A percentile compares a stretch with the other conserved stretches of the same genome.
Evolutionary conservation across 176 grass and related monocot genomes (phyloP).

Genomic region (Tillandsia fasciculata): DNA sequence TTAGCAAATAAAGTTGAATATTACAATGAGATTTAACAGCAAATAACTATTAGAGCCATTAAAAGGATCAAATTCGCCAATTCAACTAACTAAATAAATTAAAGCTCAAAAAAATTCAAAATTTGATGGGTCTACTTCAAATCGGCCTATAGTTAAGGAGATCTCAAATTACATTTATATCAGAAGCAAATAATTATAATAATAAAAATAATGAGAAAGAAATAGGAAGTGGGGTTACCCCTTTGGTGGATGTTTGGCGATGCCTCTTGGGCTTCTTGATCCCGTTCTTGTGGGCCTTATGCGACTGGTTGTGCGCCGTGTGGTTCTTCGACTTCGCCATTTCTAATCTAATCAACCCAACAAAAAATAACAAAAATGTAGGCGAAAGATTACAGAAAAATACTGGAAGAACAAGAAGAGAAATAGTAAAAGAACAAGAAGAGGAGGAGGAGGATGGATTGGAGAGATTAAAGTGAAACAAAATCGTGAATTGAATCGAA

Average conservation of each 20-base stretch:
- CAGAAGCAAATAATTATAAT: background rate
- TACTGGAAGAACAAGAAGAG: too few relatives aligned
- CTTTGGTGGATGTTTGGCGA: conserved; percentile 79
- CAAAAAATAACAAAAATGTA: background rate
- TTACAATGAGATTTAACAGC: background rate
- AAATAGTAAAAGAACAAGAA: too few relatives aligned
- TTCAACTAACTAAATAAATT: background rate
- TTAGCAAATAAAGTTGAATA: too few relatives aligned
- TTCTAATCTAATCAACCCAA: background rate
- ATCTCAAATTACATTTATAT: too few relatives aligned
- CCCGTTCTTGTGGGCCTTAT: conserved; percentile 82
- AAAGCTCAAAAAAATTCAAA: too few relatives aligned
- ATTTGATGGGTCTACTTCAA: too few relatives aligned
- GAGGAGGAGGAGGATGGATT: too few relatives aligned
- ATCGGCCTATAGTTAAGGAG: too few relatives aligned
- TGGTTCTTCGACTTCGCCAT: conserved; percentile 98
- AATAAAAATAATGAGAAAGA: background rate
- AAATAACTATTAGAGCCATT: background rate
- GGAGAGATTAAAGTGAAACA: too few relatives aligned
- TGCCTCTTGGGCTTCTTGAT: conserved; percentile 84
- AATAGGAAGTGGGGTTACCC: conserved; percentile 21
- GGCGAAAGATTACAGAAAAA: background rate
- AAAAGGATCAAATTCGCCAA: background rate
- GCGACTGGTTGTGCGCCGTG: conserved; percentile 81
- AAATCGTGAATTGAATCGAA: too few relatives aligned